Percentiles rank a stretch among this genome's conserved stretches.
phyloP scores from a whole-genome alignment of 306 rosid species.

The Medicago arabica region DNA sequence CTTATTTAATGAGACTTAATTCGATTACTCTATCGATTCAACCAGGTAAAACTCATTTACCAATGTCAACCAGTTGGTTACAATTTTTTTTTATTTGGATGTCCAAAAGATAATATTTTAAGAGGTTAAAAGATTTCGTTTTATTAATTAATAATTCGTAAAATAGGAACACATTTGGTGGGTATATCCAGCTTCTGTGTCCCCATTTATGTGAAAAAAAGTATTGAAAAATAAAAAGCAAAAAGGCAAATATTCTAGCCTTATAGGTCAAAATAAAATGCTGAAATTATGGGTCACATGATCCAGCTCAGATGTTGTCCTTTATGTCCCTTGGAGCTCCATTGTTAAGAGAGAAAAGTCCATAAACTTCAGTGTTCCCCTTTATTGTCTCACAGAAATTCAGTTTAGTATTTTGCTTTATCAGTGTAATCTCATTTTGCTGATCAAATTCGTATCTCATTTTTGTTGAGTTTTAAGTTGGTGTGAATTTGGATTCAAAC shows the following conservation, averaged over 20 bases:
- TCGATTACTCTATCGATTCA: too few species aligned
- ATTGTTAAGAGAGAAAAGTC: neutral
- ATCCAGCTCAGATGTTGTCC: constrained; percentile 49
- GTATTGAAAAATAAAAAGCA: constrained; percentile 1
- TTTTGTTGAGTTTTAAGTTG: too few species aligned
- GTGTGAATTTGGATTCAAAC: too few species aligned
- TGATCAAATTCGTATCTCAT: neutral
- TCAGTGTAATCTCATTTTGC: neutral
- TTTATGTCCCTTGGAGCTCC: constrained; percentile 35
- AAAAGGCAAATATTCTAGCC: constrained; percentile 19
- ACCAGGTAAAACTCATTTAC: too few species aligned
- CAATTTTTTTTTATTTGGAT: neutral
- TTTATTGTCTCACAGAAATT: neutral
- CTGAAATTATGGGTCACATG: constrained; percentile 44
- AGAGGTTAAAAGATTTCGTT: neutral
- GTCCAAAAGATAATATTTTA: neutral
- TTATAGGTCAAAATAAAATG: neutral
- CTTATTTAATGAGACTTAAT: too few species aligned
- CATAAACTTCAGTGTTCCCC: constrained; percentile 23
- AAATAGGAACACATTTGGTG: neutral
- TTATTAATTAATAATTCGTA: neutral
- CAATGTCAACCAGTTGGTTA: too few species aligned
- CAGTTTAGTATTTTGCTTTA: neutral
- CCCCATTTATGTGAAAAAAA: neutral
- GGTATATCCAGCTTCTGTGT: neutral